These are phyloP conservation scores for Apiospora sp. DNA, from an alignment of 2,329 filamentous ascomycete genomes.

Conservation along the genomic window DNA sequence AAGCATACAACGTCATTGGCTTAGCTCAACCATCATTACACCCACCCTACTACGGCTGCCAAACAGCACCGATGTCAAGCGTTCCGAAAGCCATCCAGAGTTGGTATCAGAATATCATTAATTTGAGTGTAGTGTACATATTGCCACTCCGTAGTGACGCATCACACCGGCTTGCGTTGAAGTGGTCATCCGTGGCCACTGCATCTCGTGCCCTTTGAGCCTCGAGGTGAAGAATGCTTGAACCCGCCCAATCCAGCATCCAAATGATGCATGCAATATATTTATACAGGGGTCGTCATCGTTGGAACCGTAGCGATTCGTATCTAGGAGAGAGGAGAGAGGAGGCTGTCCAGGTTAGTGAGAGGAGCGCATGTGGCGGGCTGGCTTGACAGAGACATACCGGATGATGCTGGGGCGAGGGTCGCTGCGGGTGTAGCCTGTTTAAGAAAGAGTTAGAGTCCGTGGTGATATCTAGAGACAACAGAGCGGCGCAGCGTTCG, in stretches of 20 bases:
- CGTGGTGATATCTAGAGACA: not conserved
- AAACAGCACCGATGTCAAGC: too few species aligned
- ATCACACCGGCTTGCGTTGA: constrained; percentile 3
- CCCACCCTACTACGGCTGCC: too few species aligned
- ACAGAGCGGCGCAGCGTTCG: not conserved
- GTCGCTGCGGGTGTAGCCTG: constrained; percentile 93
- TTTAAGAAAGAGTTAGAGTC: not conserved
- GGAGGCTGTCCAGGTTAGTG: constrained; percentile 55
- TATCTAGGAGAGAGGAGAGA: constrained; percentile 69
- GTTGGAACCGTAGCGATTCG: constrained; percentile 5
- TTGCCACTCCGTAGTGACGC: constrained; percentile 22
- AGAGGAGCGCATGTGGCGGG: too few species aligned
- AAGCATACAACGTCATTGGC: not conserved
- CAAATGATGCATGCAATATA: constrained; percentile 24
- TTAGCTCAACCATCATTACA: not conserved
- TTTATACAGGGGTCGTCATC: constrained; percentile 26
- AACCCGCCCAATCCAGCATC: constrained; percentile 20
- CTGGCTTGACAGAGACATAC: constrained; percentile 46
- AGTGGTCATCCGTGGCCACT: not conserved
- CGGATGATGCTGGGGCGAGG: constrained; percentile 78
- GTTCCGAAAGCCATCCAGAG: not conserved
- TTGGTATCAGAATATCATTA: constrained; percentile 37
- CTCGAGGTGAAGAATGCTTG: constrained; percentile 22
- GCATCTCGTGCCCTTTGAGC: constrained; percentile 24
- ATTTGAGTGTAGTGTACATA: constrained; percentile 37